These are phyloP conservation scores for Fusarium buxicola DNA, from an alignment of 2,329 filamentous ascomycete genomes.

Conservation along the genomic window DNA sequence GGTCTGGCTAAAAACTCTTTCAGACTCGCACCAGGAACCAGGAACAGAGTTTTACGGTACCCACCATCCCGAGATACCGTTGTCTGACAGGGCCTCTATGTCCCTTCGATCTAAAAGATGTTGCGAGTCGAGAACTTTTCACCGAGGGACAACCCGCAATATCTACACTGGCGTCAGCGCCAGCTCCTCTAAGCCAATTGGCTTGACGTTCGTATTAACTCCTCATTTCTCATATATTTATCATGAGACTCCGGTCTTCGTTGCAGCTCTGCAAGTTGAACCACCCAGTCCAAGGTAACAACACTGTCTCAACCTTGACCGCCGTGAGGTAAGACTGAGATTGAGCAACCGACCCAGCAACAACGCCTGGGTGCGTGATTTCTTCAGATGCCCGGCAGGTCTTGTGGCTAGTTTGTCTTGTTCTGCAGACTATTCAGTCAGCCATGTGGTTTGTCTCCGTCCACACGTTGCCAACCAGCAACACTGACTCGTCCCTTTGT, in stretches of 20 bases:
- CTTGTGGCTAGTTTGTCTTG: not conserved
- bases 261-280: not conserved
- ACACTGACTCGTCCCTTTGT: not conserved
- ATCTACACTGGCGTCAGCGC: not conserved
- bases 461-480: conserved; percentile 5
- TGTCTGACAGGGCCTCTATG: not conserved
- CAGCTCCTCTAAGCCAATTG: not conserved
- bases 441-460: conserved; percentile 7
- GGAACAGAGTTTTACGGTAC: conserved; percentile 10
- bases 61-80: conserved; percentile 6
- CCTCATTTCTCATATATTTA: not conserved
- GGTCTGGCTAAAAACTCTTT: not conserved
- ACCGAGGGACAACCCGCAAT: conserved; percentile 1
- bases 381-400: not conserved
- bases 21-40: conserved; percentile 1
- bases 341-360: conserved; percentile 1
- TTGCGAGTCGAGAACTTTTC: not conserved
- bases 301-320: conserved; percentile 30
- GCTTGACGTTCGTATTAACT: not conserved
- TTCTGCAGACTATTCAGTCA: not conserved
- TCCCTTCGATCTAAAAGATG: not conserved
- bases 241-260: not conserved
- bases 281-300: not conserved
- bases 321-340: not conserved
- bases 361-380: not conserved